Evolutionary conservation across 352 stramenopile genomes (phyloP).

Genomic region (Aphanomyces euteiches): DNA sequence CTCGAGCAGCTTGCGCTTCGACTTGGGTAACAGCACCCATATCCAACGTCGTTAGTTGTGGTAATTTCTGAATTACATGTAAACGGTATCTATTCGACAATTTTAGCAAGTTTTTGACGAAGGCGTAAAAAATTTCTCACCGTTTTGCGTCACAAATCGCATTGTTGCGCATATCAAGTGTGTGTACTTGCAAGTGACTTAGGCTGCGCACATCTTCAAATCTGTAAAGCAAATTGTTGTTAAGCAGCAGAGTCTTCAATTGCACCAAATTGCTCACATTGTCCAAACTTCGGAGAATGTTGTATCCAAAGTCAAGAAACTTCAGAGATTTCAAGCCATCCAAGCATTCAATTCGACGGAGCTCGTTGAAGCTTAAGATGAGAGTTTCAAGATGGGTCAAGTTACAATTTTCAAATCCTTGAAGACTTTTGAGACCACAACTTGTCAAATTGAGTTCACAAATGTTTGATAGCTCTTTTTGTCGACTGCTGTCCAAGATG

Average conservation of each 20-base stretch:
- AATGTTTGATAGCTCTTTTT: background rate
- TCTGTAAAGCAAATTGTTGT: conserved; percentile 55
- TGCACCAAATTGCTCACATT: conserved; percentile 40
- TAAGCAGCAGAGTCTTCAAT: conserved; percentile 51
- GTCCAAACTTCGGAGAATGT: conserved; percentile 47
- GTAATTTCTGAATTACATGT: conserved; percentile 52
- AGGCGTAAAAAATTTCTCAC: background rate
- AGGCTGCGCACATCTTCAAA: conserved; percentile 52
- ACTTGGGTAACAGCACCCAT: conserved; percentile 45
- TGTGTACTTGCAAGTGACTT: conserved; percentile 33
- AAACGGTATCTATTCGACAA: conserved; percentile 42
- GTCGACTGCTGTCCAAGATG: background rate
- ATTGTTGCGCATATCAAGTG: conserved; percentile 71
- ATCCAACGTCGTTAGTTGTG: conserved; percentile 47
- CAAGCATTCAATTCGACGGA: conserved; percentile 43
- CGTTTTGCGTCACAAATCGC: conserved; percentile 54
- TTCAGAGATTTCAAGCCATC: conserved; percentile 39
- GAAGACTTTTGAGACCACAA: conserved; percentile 21
- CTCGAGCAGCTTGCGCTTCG: conserved; percentile 39
- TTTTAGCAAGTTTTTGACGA: background rate
- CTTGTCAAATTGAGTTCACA: conserved; percentile 25
- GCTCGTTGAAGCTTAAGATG: conserved; percentile 69
- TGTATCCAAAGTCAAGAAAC: conserved; percentile 64
- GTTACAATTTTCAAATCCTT: background rate
- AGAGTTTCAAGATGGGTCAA: conserved; percentile 49